phyloP scores from a whole-genome alignment of 2,329 filamentous ascomycete species.

The Phaeosphaeria sp. region DNA sequence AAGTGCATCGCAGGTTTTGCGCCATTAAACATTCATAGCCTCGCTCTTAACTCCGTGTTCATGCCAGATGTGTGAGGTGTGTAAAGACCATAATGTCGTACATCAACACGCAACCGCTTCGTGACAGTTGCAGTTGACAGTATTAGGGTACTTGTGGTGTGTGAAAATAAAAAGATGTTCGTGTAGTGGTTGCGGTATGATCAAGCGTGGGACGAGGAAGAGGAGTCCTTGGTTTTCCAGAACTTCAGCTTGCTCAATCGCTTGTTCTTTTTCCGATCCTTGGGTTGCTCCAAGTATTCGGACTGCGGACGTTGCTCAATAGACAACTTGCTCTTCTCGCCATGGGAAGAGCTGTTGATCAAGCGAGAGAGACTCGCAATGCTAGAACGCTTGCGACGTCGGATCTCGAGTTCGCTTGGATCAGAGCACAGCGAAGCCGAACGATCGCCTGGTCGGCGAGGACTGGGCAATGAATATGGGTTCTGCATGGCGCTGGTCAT shows the following conservation, averaged over 20 bases:
- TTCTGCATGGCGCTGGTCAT: conserved; percentile 73
- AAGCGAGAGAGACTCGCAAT: conserved; percentile 78
- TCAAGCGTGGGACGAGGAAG: conserved; percentile 30
- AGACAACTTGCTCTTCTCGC: conserved; percentile 76
- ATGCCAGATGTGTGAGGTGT: conserved; percentile 40
- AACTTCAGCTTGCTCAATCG: conserved; percentile 78
- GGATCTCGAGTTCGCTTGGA: conserved; percentile 51
- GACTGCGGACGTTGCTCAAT: conserved; percentile 64
- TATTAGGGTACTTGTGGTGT: conserved; percentile 27
- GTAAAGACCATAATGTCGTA: conserved; percentile 45
- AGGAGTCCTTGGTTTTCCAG: conserved; percentile 64
- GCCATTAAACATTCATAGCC: conserved; percentile 48
- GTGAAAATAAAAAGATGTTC: conserved; percentile 13
- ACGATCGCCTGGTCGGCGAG: conserved; percentile 52
- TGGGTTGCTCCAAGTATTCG: conserved; percentile 64
- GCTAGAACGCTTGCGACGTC: conserved; percentile 75
- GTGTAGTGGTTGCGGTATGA: conserved; percentile 12
- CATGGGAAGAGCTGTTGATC: conserved; percentile 70
- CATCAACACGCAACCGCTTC: conserved; percentile 31
- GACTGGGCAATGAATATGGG: conserved; percentile 50
- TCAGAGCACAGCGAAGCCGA: conserved; percentile 52
- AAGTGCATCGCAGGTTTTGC: conserved; percentile 39
- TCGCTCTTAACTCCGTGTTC: conserved; percentile 47
- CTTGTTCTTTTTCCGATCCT: conserved; percentile 71
- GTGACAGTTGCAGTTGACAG: conserved; percentile 22